Conservation (phyloP, 495 filamentous ascomycete species). For the Rhypophila decipiens region DNA sequence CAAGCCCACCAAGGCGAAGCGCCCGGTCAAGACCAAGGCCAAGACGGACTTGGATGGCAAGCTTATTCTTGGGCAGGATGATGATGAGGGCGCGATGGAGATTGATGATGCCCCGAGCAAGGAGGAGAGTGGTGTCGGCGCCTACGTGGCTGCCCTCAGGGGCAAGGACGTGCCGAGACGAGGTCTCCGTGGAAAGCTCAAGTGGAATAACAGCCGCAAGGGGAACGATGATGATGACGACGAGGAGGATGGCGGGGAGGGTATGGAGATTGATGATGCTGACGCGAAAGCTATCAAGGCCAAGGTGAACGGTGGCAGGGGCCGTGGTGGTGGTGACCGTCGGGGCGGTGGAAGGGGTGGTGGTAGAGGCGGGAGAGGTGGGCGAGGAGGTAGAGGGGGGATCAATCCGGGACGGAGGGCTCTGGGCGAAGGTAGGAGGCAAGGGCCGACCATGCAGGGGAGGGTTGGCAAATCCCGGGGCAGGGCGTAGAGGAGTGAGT, state of each 20-base stretch:
- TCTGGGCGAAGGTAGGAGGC: slow-evolving; percentile 15
- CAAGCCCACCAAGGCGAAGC: slow-evolving; percentile 60
- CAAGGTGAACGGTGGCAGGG: slow-evolving; percentile 13
- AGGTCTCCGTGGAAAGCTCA: slow-evolving; percentile 78
- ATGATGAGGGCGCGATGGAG: slow-evolving; percentile 55
- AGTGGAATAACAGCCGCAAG: slow-evolving; percentile 63
- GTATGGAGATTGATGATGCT: slow-evolving; percentile 42
- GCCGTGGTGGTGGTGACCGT: slow-evolving; percentile 5
- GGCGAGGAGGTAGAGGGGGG: slow-evolving; percentile 15
- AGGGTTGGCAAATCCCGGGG: slow-evolving; percentile 10
- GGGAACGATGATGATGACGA: slow-evolving; percentile 57
- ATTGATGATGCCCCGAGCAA: slow-evolving; percentile 44
- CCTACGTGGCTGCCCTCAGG: slow-evolving; percentile 85
- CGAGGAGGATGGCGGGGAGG: slow-evolving; percentile 67
- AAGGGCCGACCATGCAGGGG: slow-evolving; percentile 4
- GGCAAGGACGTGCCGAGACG: slow-evolving; percentile 75
- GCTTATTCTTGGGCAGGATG: slow-evolving; percentile 64
- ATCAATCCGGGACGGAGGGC: slow-evolving; percentile 6
- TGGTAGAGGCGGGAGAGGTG: slow-evolving; percentile 3
- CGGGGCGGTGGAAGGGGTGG: slow-evolving; percentile 11
- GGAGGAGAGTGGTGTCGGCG: slow-evolving; percentile 66
- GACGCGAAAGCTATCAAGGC: slow-evolving; percentile 43
- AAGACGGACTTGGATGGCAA: slow-evolving; percentile 83
- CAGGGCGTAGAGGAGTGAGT: no score
- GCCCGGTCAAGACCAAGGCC: slow-evolving; percentile 51